phyloP scores from a whole-genome alignment of 768 basidiomycete genomes.

The Phaeotremella fagi region DNA sequence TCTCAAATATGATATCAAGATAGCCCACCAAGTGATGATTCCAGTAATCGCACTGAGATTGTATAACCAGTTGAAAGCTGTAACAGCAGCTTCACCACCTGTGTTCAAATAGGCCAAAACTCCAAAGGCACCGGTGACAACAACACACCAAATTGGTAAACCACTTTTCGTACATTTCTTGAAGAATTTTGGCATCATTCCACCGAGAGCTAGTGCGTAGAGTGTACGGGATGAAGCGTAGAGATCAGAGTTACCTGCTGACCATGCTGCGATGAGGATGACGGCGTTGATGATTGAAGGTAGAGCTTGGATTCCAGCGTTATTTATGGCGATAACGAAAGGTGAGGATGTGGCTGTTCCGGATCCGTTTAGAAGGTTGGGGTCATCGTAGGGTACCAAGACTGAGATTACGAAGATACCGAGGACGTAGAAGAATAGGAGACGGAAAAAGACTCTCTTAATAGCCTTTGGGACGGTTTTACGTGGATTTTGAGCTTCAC shows the following conservation, averaged over 20 bases:
- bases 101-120: slow-evolving; percentile 40
- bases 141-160: slow-evolving; percentile 40
- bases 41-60: slow-evolving; percentile 48
- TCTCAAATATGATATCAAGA: slow-evolving; percentile 37
- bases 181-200: slow-evolving; percentile 52
- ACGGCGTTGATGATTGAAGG: slow-evolving; percentile 48
- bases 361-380: slow-evolving; percentile 28
- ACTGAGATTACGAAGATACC: slow-evolving; percentile 44
- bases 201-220: slow-evolving; percentile 54
- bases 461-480: slow-evolving; percentile 45
- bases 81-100: slow-evolving; percentile 31
- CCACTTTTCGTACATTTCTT: slow-evolving; percentile 43
- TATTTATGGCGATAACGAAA: slow-evolving; percentile 48
- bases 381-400: slow-evolving; percentile 43
- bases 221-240: slow-evolving; percentile 54
- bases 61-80: slow-evolving; percentile 45
- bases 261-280: slow-evolving; percentile 48
- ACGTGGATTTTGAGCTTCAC: slow-evolving; percentile 43
- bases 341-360: slow-evolving; percentile 44
- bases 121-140: slow-evolving; percentile 34
- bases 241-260: slow-evolving; percentile 49
- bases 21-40: slow-evolving; percentile 47
- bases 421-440: slow-evolving; percentile 44
- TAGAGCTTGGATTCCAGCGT: slow-evolving; percentile 46
- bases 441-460: slow-evolving; percentile 46